phyloP scores from a whole-genome alignment of 1,284 basidiomycete species.

The Austroboletus niveus region DNA sequence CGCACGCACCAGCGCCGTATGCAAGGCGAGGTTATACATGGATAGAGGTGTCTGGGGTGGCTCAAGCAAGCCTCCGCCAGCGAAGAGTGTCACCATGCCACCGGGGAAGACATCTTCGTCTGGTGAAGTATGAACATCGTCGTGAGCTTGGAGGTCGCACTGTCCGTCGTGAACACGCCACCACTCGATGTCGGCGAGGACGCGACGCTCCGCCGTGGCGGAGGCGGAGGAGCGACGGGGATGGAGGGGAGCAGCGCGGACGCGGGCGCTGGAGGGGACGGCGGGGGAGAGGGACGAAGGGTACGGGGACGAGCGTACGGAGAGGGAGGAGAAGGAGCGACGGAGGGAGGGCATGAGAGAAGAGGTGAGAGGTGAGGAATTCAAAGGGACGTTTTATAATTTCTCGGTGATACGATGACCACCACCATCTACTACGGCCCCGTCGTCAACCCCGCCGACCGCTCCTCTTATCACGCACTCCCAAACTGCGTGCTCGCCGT shows the following conservation, averaged over 20 bases:
- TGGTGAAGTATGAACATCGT: conserved; percentile 18
- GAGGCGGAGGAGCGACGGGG: conserved; percentile 64
- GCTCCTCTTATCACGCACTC: conserved; percentile 52
- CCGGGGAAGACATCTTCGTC: conserved; percentile 14
- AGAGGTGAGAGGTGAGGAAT: conserved; percentile 24
- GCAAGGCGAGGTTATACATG: conserved; percentile 16
- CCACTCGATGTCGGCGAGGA: conserved; percentile 82
- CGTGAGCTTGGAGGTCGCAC: conserved; percentile 40
- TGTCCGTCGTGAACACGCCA: conserved; percentile 75
- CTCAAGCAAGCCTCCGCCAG: conserved; percentile 19
- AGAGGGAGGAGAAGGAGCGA: conserved; percentile 64
- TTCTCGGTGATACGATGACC: conserved; percentile 16
- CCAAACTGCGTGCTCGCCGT: conserved; percentile 63
- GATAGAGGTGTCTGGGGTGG: conserved; percentile 9
- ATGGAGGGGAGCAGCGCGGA: conserved; percentile 40
- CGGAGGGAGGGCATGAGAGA: conserved; percentile 70
- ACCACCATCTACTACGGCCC: conserved; percentile 64
- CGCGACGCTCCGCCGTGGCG: conserved; percentile 58
- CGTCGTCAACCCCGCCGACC: conserved; percentile 62
- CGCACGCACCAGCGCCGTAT: conserved; percentile 25
- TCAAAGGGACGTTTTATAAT: conserved; percentile 30
- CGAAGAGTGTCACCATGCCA: conserved; percentile 24
- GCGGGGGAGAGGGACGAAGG: conserved; percentile 39
- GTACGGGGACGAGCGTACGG: conserved; percentile 64
- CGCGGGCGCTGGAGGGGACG: conserved; percentile 21